These are phyloP conservation scores for Boletus rubropictus DNA, from an alignment of 768 basidiomycete genomes.

Conservation along the genomic window DNA sequence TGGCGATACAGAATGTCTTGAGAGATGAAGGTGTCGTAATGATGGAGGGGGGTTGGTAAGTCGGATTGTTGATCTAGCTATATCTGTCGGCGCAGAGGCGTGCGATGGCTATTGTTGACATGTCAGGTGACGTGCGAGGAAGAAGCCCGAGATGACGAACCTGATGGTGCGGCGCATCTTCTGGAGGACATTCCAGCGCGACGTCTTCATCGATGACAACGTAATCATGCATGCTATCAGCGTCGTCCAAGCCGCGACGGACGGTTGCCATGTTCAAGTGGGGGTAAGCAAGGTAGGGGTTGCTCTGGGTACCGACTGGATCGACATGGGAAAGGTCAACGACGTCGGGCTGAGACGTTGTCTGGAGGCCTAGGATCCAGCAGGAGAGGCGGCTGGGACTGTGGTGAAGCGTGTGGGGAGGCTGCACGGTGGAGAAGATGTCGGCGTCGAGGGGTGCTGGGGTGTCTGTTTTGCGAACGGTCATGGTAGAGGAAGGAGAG, in stretches of 20 bases:
- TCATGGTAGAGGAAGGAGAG: conserved; percentile 31
- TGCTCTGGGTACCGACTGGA: conserved; percentile 26
- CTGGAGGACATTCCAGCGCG: conserved; percentile 23
- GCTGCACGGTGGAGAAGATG: neutral
- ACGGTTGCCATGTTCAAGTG: conserved; percentile 29
- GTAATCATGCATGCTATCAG: conserved; percentile 35
- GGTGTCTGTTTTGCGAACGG: conserved; percentile 20
- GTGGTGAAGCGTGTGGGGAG: conserved; percentile 23
- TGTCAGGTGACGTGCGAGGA: conserved; percentile 16
- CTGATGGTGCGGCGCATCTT: conserved; percentile 11
- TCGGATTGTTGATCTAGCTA: conserved; percentile 29
- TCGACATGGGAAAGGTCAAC: conserved; percentile 20
- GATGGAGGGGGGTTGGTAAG: conserved; percentile 35
- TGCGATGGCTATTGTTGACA: conserved; percentile 22
- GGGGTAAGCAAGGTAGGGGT: conserved; percentile 41
- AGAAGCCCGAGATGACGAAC: conserved; percentile 27
- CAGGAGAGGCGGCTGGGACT: conserved; percentile 38
- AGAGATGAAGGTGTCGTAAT: conserved; percentile 38
- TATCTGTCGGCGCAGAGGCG: conserved; percentile 18
- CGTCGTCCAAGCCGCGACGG: conserved; percentile 29
- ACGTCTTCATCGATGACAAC: conserved; percentile 36
- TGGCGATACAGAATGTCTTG: conserved; percentile 38
- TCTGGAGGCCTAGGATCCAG: conserved; percentile 42
- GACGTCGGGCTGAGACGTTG: conserved; percentile 15
- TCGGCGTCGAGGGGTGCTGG: conserved; percentile 9